Conservation (phyloP, 805 yeast genomes). For the Wickerhamiella azymoides region DNA sequence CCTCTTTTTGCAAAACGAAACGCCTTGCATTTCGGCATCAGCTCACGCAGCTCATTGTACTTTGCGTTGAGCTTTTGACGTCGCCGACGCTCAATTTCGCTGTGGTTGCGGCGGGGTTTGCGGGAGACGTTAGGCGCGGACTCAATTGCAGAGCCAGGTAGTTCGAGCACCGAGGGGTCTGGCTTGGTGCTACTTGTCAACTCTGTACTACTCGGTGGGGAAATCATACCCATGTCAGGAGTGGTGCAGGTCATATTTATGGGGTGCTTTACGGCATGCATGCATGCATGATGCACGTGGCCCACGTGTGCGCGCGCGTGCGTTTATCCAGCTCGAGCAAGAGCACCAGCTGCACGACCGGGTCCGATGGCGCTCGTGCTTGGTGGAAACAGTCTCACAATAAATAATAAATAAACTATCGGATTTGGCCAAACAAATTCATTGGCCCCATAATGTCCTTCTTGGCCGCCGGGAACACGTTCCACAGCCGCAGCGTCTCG, state of each 20-base stretch:
- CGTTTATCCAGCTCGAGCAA: neutral
- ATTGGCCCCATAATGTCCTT: constrained; percentile 11
- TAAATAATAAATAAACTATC: constrained; percentile 2
- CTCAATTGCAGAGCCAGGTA: neutral
- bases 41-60: constrained; percentile 62
- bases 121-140: neutral
- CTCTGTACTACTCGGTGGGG: constrained; percentile 7
- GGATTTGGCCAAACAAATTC: constrained; percentile 6
- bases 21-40: constrained; percentile 66
- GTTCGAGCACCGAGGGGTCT: neutral
- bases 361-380: too few species aligned
- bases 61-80: constrained; percentile 69
- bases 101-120: constrained; percentile 30
- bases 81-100: constrained; percentile 67
- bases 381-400: neutral
- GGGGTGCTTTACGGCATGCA: too few species aligned
- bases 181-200: neutral
- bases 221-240: neutral
- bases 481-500: constrained; percentile 93
- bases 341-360: too few species aligned
- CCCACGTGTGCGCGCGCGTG: constrained; percentile 1
- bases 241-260: neutral
- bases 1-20: constrained; percentile 25
- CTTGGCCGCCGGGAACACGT: constrained; percentile 64
- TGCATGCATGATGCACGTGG: constrained; percentile 1